Evolutionary conservation across 371 early-diverging fungal species (phyloP), one percentile per base, ranked within the genome.

Genomic region (Cladochytrium tenue): DNA sequence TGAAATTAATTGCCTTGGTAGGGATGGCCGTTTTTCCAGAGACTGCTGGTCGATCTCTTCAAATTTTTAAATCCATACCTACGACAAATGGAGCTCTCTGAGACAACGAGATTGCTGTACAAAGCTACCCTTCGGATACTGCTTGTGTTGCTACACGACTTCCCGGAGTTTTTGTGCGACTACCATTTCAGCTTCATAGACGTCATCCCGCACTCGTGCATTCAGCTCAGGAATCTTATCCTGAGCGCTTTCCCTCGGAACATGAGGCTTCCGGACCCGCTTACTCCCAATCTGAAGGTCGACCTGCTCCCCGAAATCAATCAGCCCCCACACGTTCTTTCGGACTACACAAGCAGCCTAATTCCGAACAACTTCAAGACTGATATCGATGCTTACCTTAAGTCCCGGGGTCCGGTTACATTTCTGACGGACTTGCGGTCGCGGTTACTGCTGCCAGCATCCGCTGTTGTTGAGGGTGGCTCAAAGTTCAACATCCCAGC

Each of bases 261-360:
- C 66, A 94, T 97, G 96, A 88, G 93, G 15, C 79, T 97, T 32
- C 97, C 96, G 0, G 98, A 98, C 78, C 98, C 98, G 17, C 94
- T 97, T 72, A 93, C 94, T 2, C 95, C 94, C 26, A 93, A 93
- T 65, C 84, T 98, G 71, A 94, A 95, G 74, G 93, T 97, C 2
- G 94, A 94, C 61, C 74, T 91, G 53, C 81, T 95, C 32, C 89
- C 94, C 0, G 95, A 93, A 73, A 91, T 91, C 70, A 87, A 87
- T 43, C 88, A 90, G 67, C 81, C 91, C 0, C 98, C 98, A 1
- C 85, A 81, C 3, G 88, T 97, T 20, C 76, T 93, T 51, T 94
- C 93, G 10, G 95, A 95, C 70, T 93, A 91, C 67, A 81, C 87
- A 2, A 74, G 77, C 32, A 76, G 80, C 28, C 76, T 95, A 55